Evolutionary conservation across 257 asterid genomes (phyloP).

Genomic region (Salvia hispanica): DNA sequence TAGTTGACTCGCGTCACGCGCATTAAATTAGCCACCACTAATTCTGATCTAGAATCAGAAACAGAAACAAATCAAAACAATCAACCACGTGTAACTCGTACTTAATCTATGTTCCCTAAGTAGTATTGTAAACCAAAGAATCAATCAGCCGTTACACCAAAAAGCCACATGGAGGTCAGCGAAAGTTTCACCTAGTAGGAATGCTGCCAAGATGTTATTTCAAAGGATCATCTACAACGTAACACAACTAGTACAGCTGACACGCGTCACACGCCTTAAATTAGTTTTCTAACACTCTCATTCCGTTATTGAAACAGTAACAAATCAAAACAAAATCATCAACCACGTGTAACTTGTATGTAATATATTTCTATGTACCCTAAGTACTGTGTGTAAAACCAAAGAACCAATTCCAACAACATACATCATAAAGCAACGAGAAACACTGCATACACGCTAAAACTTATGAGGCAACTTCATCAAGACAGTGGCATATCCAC

Average conservation of each 20-base stretch:
- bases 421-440: not conserved
- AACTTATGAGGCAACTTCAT: too few species aligned
- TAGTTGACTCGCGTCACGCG: too few species aligned
- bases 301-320: not conserved
- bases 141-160: not conserved
- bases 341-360: not conserved
- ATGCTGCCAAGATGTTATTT: not conserved
- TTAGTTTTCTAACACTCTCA: not conserved
- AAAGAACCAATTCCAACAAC: constrained; percentile 3
- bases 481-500: not conserved
- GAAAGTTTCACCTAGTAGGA: not conserved
- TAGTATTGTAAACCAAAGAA: too few species aligned
- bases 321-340: not conserved
- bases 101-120: too few species aligned
- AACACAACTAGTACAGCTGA: constrained; percentile 2
- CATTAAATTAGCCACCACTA: too few species aligned
- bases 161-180: not conserved
- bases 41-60: too few species aligned
- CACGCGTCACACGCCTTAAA: not conserved
- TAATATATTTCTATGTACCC: not conserved
- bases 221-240: not conserved
- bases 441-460: too few species aligned
- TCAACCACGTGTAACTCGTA: too few species aligned
- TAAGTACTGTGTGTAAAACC: not conserved
- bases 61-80: too few species aligned